Evolutionary conservation across 257 asterid species (phyloP), one percentile per base, ranked within the genome.

Genomic region (Scutellaria minor): DNA sequence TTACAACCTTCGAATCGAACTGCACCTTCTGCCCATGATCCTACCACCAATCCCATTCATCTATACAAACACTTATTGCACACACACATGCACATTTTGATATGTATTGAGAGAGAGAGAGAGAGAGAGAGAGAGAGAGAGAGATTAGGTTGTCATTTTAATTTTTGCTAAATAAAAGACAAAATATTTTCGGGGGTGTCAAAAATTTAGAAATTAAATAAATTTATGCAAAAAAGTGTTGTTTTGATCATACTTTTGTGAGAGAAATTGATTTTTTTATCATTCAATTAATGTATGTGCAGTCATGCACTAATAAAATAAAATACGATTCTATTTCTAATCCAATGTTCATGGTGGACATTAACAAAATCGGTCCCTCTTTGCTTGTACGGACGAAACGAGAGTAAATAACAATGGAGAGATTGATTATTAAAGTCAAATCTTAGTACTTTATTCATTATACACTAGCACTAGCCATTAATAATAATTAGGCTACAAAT

Each of bases 11-110:
- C 39, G 64, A 51, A n/a, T 63, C 63, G 47, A 9, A n/a, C 66
- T 27, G 35, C 58, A 24, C n/a, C 50, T 44, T 14, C 51, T 37
- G 68, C 68, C 73, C 73, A 74, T 58, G 22, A 74, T 74, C 73
- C 72, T 55, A 73, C 50, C 48, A 27, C 40, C 66, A 7, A 9
- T 37, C 13, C 6, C n/a, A 31, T 31, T 35, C 61, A 50, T 27
- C 35, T 7, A 4, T 4, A 57, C 62, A 22, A 44, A 44, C 37
- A 31, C 37, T 31, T 31, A 31, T 31, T 31, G 37, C 37, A 31
- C 37, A 31, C 37, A 31, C 37, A 31, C 37, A 31, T 31, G 37
- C 37, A 31, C 37, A 31, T 31, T 31, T 31, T 31, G 37, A 31
- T 31, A 31, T 31, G 37, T 2, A 31, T 0, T 0, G 37, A 31